A percentile compares a stretch with the other conserved stretches of the same genome.
Conservation (phyloP, 2,329 filamentous ascomycete species). For the Tolypocladium endophyticum region DNA sequence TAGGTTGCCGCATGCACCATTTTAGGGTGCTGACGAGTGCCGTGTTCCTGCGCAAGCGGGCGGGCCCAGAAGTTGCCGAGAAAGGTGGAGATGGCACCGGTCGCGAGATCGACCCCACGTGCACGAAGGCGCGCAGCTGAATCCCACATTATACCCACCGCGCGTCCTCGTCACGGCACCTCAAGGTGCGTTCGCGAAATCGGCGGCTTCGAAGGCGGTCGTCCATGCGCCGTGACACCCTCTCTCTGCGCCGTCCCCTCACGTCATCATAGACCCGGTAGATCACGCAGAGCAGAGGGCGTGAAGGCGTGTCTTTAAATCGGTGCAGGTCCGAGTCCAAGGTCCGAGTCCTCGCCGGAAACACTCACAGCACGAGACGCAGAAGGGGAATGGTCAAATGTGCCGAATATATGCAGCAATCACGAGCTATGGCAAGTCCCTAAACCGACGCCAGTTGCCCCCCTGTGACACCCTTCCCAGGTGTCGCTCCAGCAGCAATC, state of each 20-base stretch:
- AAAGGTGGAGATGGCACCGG: background rate
- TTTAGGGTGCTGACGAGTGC: background rate
- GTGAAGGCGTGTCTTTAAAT: no score
- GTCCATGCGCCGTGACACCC: no score
- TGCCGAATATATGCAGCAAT: background rate
- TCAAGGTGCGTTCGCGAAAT: no score
- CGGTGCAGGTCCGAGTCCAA: no score
- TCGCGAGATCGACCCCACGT: background rate
- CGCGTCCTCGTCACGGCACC: no score
- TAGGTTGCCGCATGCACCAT: background rate
- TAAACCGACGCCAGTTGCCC: background rate
- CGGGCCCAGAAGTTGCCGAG: background rate
- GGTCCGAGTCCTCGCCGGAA: no score
- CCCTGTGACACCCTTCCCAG: background rate
- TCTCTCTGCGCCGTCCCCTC: no score
- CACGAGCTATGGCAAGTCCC: background rate
- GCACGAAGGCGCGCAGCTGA: background rate
- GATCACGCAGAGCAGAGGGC: no score
- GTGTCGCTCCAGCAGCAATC: background rate
- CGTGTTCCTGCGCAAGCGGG: conserved; percentile 1
- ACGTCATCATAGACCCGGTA: no score
- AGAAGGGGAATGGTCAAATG: background rate
- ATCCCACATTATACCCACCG: background rate
- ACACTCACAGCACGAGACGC: background rate
- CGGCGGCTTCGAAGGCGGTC: no score